Evolutionary conservation across 2,329 filamentous ascomycete species (phyloP).

Genomic region (Fusarium camptoceras): DNA sequence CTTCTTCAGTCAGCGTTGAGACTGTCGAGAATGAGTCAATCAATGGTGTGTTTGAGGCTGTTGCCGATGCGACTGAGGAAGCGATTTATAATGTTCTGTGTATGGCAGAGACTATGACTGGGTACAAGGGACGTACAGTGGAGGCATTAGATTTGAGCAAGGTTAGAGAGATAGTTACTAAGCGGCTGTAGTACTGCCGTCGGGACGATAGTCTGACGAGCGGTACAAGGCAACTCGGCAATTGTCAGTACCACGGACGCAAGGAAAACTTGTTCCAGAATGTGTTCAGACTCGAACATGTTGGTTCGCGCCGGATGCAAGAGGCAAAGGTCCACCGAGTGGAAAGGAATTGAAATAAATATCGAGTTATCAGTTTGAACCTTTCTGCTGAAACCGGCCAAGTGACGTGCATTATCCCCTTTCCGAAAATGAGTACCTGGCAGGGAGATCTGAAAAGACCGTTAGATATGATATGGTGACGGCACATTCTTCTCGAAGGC

Average conservation of each 20-base stretch:
- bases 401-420: too few relatives aligned
- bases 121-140: constrained; percentile 61
- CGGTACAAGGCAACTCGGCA: too few relatives aligned
- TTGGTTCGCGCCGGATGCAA: background rate
- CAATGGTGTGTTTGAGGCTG: constrained; percentile 70
- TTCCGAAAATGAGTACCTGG: background rate
- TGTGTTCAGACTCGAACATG: too few relatives aligned
- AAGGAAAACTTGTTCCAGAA: background rate
- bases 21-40: constrained; percentile 68
- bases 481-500: background rate
- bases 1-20: constrained; percentile 33
- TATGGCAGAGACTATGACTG: constrained; percentile 69
- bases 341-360: background rate
- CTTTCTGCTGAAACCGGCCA: background rate
- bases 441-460: background rate
- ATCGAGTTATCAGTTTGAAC: too few relatives aligned
- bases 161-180: constrained; percentile 60
- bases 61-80: constrained; percentile 72
- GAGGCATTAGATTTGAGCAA: constrained; percentile 62
- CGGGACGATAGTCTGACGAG: background rate
- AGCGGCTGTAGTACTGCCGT: background rate
- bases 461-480: background rate
- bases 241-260: too few relatives aligned
- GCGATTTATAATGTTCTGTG: constrained; percentile 73
- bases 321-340: too few relatives aligned